Evolutionary conservation across 2,329 filamentous ascomycete species (phyloP), one percentile per base, ranked within the genome.

Genomic region (Fusarium nelsonii): DNA sequence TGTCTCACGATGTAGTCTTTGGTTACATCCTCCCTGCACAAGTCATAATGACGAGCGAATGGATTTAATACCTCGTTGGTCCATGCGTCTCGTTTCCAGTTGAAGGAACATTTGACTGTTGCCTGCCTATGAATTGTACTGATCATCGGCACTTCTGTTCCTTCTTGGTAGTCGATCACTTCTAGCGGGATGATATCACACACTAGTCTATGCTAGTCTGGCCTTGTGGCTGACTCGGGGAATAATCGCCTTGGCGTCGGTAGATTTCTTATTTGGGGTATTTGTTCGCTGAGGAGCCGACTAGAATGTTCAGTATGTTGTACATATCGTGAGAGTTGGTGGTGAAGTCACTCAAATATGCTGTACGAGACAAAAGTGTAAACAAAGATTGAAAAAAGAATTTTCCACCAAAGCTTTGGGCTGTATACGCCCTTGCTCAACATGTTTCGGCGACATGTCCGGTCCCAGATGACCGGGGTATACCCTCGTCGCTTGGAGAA

Each of bases 141-240:
- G 66, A 69, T 63, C 51, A 32, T 30, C 66, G 66, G 66, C 66
- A 69, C 52, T 67, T 69, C 28, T 69, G 61, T 41, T 39, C 34
- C 32, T 33, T 41, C 48, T 58, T 39, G 53, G 41, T 55, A 33
- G 54, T 32, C 33, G 50, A 65, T 62, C 46, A 33, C 23, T 18
- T 34, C 50, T 40, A 23, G 41, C 65, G 61, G 48, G 18, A 67
- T 69, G 65, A 69, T 53, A 40, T 69, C 66, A 64, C 62, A 3
- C 34, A 60, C 11, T 28, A 33, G 26, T 32, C 16, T 45, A 45
- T 8, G 8, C 33, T 36, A 28, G 20, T 41, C 18, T 26, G 8
- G 33, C 26, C 20, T 46, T 39, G 52, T 53, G 58, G 50, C 62
- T 56, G 49, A 62, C 62, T 69, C 44, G 52, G 50, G 65, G 43